Evolutionary conservation across 805 yeast genomes (phyloP), one percentile per base, ranked within the genome.

Genomic region (Kurtzmaniella fragi): DNA sequence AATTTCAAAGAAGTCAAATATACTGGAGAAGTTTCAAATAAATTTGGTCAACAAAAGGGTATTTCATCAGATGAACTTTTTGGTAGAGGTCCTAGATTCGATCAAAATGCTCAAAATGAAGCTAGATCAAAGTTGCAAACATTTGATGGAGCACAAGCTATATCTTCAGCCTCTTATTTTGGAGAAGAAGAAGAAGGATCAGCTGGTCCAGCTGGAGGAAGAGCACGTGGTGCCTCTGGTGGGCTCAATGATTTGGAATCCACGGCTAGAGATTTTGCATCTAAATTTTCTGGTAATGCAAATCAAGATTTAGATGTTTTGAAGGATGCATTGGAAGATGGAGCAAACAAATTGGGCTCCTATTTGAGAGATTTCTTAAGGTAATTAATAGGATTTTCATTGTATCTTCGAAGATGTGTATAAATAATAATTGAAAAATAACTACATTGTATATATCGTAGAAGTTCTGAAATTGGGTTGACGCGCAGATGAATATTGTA

Each of bases 31-130:
- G 84, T 84, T 25, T 79, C 77, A 29, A 71, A 69, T 53, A 86
- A 88, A 66, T 93, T 76, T 57, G 97, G 97, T 41, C 69, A 67
- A 31, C 96, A 90, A 59, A 91, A 87, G 73, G 96, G 90, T 35
- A 93, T 93, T 46, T 93, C 98, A 0, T 90, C 97, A 2, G 98
- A 93, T 63, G 95, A 90, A 66, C 79, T 77, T 54, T 93, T 93
- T 61, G 96, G 96, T 14, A 81, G 95, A 54, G 91, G 90, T 32
- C 73, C 73, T 2, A 67, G 80, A 17, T 87, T 77, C 54, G 97
- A 88, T 53, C 84, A 84, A 47, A 71, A 70, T 2, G 85, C 86
- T 30, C 83, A 83, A 40, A 73, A 73, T 34, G 96, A 89, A 61
- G 97, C 97, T 2, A 74, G 75, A 46, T 56, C 76, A n/a, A 90